Evolutionary conservation across 768 basidiomycete species (phyloP).

Genomic region (Hemileccinum rubropunctum): DNA sequence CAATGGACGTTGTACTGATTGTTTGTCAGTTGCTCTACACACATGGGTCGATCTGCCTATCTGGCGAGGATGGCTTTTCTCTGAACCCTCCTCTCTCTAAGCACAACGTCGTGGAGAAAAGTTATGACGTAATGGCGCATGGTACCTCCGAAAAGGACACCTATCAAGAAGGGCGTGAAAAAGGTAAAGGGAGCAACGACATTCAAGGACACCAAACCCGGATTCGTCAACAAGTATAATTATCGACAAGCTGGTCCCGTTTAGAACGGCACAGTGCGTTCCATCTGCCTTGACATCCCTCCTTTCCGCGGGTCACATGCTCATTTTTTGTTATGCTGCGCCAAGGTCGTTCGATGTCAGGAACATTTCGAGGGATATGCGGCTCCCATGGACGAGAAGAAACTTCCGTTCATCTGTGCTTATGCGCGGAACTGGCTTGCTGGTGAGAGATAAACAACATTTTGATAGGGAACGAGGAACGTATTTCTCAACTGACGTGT

Average conservation of each 20-base stretch:
- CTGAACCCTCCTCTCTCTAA: too few relatives aligned
- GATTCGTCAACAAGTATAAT: conserved; percentile 35
- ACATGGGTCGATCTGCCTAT: too few relatives aligned
- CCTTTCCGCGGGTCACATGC: conserved; percentile 24
- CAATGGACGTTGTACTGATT: too few relatives aligned
- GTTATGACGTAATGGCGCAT: too few relatives aligned
- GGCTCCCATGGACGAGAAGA: conserved; percentile 38
- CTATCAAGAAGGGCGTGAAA: too few relatives aligned
- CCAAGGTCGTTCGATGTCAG: conserved; percentile 42
- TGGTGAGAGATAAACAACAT: conserved; percentile 36
- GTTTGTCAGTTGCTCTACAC: too few relatives aligned
- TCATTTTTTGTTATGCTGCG: neutral
- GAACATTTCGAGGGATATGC: conserved; percentile 51
- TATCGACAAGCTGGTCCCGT: conserved; percentile 62
- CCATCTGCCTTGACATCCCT: conserved; percentile 36
- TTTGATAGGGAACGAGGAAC: neutral
- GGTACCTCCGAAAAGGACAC: too few relatives aligned
- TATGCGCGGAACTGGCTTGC: conserved; percentile 65
- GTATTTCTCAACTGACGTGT: neutral
- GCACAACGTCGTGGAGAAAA: too few relatives aligned
- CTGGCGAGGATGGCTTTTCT: too few relatives aligned
- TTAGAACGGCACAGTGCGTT: conserved; percentile 67
- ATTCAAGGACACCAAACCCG: too few relatives aligned
- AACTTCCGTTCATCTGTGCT: conserved; percentile 51
- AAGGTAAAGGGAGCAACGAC: too few relatives aligned